Base-by-base conservation (phyloP, 2,329 filamentous ascomycete genomes). In the Geosmithia morbida region DNA sequence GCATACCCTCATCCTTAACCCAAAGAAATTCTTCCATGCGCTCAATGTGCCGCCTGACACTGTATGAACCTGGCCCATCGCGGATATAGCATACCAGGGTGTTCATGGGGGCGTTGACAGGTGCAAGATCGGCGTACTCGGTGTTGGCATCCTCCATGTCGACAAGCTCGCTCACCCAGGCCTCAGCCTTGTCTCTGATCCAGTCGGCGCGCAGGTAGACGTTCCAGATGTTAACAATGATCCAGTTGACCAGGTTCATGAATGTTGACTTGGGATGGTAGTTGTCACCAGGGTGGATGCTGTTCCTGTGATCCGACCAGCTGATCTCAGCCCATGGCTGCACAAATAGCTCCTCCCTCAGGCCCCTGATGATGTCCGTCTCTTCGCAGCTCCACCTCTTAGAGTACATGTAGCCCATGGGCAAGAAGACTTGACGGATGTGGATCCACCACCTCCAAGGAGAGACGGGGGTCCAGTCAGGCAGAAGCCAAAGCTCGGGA, bases 371-470 rank as follows among this genome's bases (percentile, higher is more conserved):
- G 2, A 94, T 61, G 3, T 83, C 77, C 41, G 85, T 90, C 54
- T 85, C 73, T 16, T 87, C 84, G 53, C 83, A 84, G 26, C 73
- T 75, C 80, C 87, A 96, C 52, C 74, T 74, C 67, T 84, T 87
- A 0, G 88, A 94, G 69, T 85, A 95, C 41, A 97, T 64, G 59
- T 85, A 96, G 1, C 84, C 81, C 87, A 97, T 96, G 5, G 89
- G 84, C 45, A 95, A 62, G 57, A 90, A 95, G n/a, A 98, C 89
- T 64, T 85, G 81, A n/a, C 92, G 87, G 64, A 96, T 96, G 57
- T 98, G 92, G 57, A 97, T 86, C 90, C 89, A 96, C 89, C 90
- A 96, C 54, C 87, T 73, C 87, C 88, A 94, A 0, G 90, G 90
- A 5, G 87, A 81, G 58, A 95, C 75, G 1, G 89, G 89, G 2